Evolutionary conservation across 2,329 filamentous ascomycete species (phyloP).

Genomic region (Cercospora sp.): DNA sequence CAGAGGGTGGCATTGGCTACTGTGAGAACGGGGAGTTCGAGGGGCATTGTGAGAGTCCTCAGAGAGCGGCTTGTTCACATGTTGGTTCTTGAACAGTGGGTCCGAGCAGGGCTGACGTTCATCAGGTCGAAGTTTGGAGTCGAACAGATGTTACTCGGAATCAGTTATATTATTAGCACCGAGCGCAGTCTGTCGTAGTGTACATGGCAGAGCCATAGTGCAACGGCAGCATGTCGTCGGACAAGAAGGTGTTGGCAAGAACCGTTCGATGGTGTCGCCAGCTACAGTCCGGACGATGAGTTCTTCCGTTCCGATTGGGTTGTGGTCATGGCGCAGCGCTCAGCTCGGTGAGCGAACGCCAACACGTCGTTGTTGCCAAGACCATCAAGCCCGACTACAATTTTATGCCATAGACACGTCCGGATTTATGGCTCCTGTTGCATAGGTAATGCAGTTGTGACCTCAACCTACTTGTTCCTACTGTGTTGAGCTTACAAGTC

Average conservation of each 20-base stretch:
- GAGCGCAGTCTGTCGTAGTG: too few species aligned
- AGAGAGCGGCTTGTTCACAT: not conserved
- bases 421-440: too few species aligned
- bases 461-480: too few species aligned
- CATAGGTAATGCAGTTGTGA: too few species aligned
- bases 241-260: not conserved
- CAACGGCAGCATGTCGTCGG: not conserved
- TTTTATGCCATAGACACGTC: not conserved
- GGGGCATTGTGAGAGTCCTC: constrained; percentile 6
- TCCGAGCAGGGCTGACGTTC: not conserved
- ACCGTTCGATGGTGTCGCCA: not conserved
- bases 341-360: not conserved
- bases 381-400: not conserved
- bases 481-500: too few species aligned
- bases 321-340: not conserved
- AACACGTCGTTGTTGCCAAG: not conserved
- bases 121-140: not conserved
- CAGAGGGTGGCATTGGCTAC: constrained; percentile 23
- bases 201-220: too few species aligned
- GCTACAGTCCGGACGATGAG: not conserved
- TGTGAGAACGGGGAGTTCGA: constrained; percentile 22
- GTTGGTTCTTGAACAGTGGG: not conserved
- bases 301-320: not conserved
- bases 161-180: not conserved
- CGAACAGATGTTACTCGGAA: not conserved